Evolutionary conservation across 192 early-diverging fungal species (phyloP), one percentile per base, ranked within the genome.

Genomic region (Martensiomyces pterosporus): DNA sequence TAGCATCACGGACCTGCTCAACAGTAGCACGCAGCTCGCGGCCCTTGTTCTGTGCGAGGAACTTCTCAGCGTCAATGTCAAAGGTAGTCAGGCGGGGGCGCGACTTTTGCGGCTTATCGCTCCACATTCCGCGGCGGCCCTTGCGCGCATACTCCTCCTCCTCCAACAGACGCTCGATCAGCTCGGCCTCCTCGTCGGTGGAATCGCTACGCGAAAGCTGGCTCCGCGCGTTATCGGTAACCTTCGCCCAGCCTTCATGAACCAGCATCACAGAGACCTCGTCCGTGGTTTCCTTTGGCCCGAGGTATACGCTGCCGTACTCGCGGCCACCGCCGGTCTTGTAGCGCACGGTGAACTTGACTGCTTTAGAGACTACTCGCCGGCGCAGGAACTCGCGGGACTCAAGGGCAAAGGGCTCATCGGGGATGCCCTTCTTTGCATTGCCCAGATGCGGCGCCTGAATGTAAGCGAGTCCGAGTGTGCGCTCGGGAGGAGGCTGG

Each of bases 1-100:
- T 80, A 4, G 82, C 97, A 56, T 96, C 93, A 36, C 93, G 90
- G n/a, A 97, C 86, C 67, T 90, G 91, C 67, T 99, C 97, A 57
- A 99, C 75, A 18, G 94, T 84, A 22, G 87, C 92, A 38, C 85
- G 78, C 21, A 98, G 60, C n/a, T 80, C 81, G 41, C 80, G 80
- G 34, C 91, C 89, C 69, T 87, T 89, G 67, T 90, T 72, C 44
- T 78, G 77, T 17, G 87, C 85, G 44, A 93, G 62, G 52, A 97
- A 93, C 19, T 47, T 73, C 32, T 75, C 72, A 1, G 80, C 60
- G 39, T 95, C 92, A 22, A 63, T 78, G n/a, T 81, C 73, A 24
- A 86, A 78, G 32, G 64, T 60, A 46, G 56, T 55, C 41, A 60
- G 57, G 14, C 75, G 67, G 14, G 62, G 56, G 3, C 68, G 56